phyloP scores from a whole-genome alignment of 73 alveolate species.

The Paramecium sonneborni region DNA sequence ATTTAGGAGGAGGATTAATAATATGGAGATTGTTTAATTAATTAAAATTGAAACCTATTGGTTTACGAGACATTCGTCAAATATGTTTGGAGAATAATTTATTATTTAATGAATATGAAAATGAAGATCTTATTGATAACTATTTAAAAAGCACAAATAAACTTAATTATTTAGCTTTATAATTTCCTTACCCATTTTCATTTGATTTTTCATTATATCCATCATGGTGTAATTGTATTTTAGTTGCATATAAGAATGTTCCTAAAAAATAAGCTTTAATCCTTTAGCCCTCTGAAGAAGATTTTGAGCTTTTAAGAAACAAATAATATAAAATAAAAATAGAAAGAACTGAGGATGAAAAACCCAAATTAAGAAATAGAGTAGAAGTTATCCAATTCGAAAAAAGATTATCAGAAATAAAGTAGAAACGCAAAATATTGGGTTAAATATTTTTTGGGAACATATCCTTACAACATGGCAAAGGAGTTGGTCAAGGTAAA shows the following conservation, averaged over 20 bases:
- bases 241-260: background rate
- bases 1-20: slow-evolving; percentile 18
- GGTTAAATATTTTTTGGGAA: background rate
- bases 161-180: slow-evolving; percentile 28
- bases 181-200: slow-evolving; percentile 60
- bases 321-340: background rate
- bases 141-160: slow-evolving; percentile 28
- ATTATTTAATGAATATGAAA: slow-evolving; percentile 14
- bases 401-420: background rate
- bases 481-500: slow-evolving; percentile 36
- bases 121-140: background rate
- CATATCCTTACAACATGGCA: background rate
- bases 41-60: slow-evolving; percentile 56
- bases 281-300: background rate
- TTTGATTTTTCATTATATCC: slow-evolving; percentile 38
- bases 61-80: slow-evolving; percentile 41
- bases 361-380: background rate
- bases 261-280: background rate
- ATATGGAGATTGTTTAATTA: slow-evolving; percentile 57
- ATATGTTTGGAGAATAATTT: slow-evolving; percentile 24
- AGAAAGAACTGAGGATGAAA: background rate
- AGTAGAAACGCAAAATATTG: background rate
- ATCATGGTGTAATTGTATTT: background rate
- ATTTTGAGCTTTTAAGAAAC: background rate
- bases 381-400: background rate